Conservation (phyloP, 2,329 filamentous ascomycete genomes). For the Aspergillus pseudoviridinutans region DNA sequence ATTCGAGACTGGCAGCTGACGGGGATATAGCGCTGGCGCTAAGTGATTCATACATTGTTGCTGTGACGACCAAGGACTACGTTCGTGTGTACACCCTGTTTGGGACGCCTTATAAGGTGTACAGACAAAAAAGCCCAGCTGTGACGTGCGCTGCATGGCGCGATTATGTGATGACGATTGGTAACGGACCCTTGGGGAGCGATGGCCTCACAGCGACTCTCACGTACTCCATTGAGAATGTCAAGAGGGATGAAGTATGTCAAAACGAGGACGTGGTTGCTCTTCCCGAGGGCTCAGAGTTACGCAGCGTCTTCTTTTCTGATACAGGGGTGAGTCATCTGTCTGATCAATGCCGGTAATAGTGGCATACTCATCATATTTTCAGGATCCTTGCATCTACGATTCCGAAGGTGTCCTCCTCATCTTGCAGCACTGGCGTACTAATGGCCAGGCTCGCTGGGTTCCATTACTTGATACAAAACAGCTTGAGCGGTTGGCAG, state of each 20-base stretch:
- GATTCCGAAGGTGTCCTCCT: conserved; percentile 87
- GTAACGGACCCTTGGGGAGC: conserved; percentile 79
- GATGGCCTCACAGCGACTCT: conserved; percentile 70
- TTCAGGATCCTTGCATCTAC: conserved; percentile 88
- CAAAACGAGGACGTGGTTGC: conserved; percentile 92
- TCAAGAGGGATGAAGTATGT: conserved; percentile 88
- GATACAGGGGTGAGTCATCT: conserved; percentile 67
- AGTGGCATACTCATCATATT: conserved; percentile 7
- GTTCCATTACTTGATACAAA: conserved; percentile 88
- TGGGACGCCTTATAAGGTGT: conserved; percentile 82
- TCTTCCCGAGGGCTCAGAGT: conserved; percentile 65
- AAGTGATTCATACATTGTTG: conserved; percentile 85
- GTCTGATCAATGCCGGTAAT: neutral
- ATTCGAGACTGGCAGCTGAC: neutral
- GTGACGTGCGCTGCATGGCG: conserved; percentile 92
- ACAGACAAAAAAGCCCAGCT: conserved; percentile 86
- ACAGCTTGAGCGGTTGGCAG: conserved; percentile 73
- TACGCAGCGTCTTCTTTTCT: conserved; percentile 87
- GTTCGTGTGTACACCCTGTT: conserved; percentile 91
- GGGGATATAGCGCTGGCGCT: conserved; percentile 67
- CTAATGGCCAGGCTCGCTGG: conserved; percentile 80
- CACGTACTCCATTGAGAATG: conserved; percentile 88
- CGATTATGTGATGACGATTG: conserved; percentile 94
- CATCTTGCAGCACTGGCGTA: conserved; percentile 86
- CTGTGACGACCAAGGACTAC: conserved; percentile 81